Percentiles rank a stretch among this genome's conserved stretches.
These are phyloP conservation scores for Blumeria graminis DNA, from an alignment of 2,329 filamentous ascomycete genomes.

Conservation along the genomic window DNA sequence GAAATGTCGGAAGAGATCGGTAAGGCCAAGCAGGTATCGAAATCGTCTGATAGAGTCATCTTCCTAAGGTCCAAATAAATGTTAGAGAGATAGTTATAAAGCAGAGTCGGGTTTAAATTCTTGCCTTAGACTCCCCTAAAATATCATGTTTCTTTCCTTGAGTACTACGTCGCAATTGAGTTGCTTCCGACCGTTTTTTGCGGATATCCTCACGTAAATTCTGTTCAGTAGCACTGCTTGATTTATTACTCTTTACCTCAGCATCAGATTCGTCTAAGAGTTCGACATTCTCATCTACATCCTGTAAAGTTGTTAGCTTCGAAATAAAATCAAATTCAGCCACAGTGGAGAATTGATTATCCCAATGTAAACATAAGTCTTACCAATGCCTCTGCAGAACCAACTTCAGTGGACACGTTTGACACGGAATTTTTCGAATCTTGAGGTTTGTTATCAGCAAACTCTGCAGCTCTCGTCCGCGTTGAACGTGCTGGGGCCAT, in stretches of 20 bases:
- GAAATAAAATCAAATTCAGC: slow-evolving; percentile 8
- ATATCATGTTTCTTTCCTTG: slow-evolving; percentile 88
- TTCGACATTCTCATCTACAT: slow-evolving; percentile 40
- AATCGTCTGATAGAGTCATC: slow-evolving; percentile 89
- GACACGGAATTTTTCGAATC: not conserved
- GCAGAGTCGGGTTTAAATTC: slow-evolving; percentile 4
- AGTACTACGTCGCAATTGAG: slow-evolving; percentile 73
- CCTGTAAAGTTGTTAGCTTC: slow-evolving; percentile 14
- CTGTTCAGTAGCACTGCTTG: slow-evolving; percentile 70
- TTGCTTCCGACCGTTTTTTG: slow-evolving; percentile 65
- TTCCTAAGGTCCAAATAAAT: slow-evolving; percentile 29
- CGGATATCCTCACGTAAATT: slow-evolving; percentile 43
- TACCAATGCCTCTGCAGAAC: slow-evolving; percentile 16
- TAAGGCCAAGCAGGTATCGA: slow-evolving; percentile 79
- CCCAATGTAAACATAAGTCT: not conserved
- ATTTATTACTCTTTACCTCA: slow-evolving; percentile 41
- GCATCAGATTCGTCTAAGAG: slow-evolving; percentile 44
- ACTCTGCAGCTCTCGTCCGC: slow-evolving; percentile 23
- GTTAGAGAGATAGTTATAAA: not conserved
- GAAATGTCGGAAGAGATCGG: slow-evolving; percentile 93
- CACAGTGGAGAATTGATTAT: slow-evolving; percentile 1
- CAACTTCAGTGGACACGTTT: slow-evolving; percentile 19
- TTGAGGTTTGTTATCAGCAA: slow-evolving; percentile 15
- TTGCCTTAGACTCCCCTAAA: slow-evolving; percentile 76
- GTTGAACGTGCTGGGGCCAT: slow-evolving; percentile 22